Evolutionary conservation across 345 rosid species (phyloP).

Genomic region (Acer saccharum): DNA sequence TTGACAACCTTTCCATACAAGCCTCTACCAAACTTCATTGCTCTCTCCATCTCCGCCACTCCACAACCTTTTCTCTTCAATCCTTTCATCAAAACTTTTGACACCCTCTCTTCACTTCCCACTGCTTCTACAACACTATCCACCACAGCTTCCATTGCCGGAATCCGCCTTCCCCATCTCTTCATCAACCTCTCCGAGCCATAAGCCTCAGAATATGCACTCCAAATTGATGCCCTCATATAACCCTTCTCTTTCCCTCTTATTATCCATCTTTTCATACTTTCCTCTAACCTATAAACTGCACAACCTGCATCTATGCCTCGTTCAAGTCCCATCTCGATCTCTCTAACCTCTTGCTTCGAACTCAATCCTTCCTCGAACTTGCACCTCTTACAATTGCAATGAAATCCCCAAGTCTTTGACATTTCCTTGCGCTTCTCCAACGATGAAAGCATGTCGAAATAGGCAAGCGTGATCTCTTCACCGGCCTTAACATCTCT

Average conservation of each 20-base stretch:
- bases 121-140: slow-evolving; percentile 55
- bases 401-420: slow-evolving; percentile 69
- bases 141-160: slow-evolving; percentile 45
- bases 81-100: slow-evolving; percentile 47
- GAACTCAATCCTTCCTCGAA: slow-evolving; percentile 48
- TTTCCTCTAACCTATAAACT: slow-evolving; percentile 65
- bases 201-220: slow-evolving; percentile 53
- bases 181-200: slow-evolving; percentile 53
- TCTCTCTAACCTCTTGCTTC: slow-evolving; percentile 57
- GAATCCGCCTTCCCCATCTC: slow-evolving; percentile 77
- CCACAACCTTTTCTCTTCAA: slow-evolving; percentile 45
- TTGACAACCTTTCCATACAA: slow-evolving; percentile 71
- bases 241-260: slow-evolving; percentile 78
- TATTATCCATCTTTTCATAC: slow-evolving; percentile 65
- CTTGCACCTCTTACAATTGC: slow-evolving; percentile 70
- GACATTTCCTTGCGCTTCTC: slow-evolving; percentile 67
- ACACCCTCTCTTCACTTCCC: slow-evolving; percentile 72
- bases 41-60: slow-evolving; percentile 52
- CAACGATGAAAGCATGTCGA: slow-evolving; percentile 52
- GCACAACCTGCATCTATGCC: slow-evolving; percentile 60
- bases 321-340: slow-evolving; percentile 54
- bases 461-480: slow-evolving; percentile 77
- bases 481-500: slow-evolving; percentile 82
- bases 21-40: slow-evolving; percentile 58
- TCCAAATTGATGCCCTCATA: slow-evolving; percentile 85